phyloP scores from a whole-genome alignment of 2,329 filamentous ascomycete genomes.

The Fusarium sp. region DNA sequence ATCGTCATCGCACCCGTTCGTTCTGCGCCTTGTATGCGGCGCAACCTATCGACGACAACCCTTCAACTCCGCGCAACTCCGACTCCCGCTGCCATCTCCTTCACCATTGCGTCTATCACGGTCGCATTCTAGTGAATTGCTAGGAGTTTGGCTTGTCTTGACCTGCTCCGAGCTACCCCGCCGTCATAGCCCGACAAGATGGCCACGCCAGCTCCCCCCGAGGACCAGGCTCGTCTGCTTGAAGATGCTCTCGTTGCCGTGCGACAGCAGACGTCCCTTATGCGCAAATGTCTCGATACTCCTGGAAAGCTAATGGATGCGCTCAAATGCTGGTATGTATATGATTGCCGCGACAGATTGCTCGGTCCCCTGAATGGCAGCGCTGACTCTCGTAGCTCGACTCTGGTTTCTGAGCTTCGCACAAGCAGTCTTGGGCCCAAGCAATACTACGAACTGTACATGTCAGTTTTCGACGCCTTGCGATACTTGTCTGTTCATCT shows the following conservation, averaged over 20 bases:
- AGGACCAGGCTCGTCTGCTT: constrained; percentile 90
- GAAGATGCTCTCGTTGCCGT: constrained; percentile 97
- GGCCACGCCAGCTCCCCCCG: constrained; percentile 71
- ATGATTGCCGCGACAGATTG: not conserved
- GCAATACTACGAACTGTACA: constrained; percentile 99
- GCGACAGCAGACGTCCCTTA: constrained; percentile 94
- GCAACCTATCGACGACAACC: constrained; percentile 42
- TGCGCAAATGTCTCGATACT: constrained; percentile 97
- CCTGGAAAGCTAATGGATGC: constrained; percentile 99
- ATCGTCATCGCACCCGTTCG: constrained; percentile 45
- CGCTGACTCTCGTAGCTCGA: constrained; percentile 73
- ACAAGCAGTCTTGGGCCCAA: constrained; percentile 98
- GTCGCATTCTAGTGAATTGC: constrained; percentile 44
- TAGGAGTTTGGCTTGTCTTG: constrained; percentile 39
- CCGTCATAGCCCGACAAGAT: constrained; percentile 49
- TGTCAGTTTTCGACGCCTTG: constrained; percentile 98
- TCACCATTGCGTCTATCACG: constrained; percentile 28
- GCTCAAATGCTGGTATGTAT: constrained; percentile 94
- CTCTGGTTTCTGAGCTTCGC: constrained; percentile 96
- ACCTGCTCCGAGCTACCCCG: constrained; percentile 49
- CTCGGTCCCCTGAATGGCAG: constrained; percentile 23
- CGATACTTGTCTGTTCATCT: constrained; percentile 97
- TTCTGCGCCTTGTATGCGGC: constrained; percentile 44
- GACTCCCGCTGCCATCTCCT: constrained; percentile 27
- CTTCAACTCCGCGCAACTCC: constrained; percentile 28